These are phyloP conservation scores for Russula earlei DNA, from an alignment of 768 basidiomycete genomes.

Conservation along the genomic window DNA sequence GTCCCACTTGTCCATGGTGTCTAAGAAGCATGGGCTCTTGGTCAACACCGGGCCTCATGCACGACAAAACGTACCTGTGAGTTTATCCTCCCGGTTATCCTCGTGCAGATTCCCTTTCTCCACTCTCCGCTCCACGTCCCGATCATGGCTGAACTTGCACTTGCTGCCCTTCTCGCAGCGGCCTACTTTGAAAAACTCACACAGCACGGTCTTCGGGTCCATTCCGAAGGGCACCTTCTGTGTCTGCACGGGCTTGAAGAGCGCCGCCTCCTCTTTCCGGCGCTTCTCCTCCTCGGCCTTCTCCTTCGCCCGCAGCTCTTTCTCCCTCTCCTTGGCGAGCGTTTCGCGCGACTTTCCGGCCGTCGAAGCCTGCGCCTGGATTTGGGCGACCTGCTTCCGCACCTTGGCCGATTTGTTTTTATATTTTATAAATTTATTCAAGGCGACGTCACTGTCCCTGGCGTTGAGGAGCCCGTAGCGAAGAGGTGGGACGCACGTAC, in stretches of 20 bases:
- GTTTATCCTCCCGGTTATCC: slow-evolving; percentile 77
- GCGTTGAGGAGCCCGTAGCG: not conserved
- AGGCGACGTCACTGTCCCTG: slow-evolving; percentile 1
- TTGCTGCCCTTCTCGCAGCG: slow-evolving; percentile 88
- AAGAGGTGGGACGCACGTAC: slow-evolving; percentile 45
- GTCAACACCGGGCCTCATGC: not conserved
- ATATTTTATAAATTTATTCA: slow-evolving; percentile 35
- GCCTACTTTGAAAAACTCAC: slow-evolving; percentile 88
- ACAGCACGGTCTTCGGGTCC: slow-evolving; percentile 91
- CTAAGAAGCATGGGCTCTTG: slow-evolving; percentile 30
- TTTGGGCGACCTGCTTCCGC: slow-evolving; percentile 69
- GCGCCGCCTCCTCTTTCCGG: slow-evolving; percentile 73
- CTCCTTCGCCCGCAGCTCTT: slow-evolving; percentile 61
- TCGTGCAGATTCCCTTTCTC: slow-evolving; percentile 94
- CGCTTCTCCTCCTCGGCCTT: slow-evolving; percentile 85
- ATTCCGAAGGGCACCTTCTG: slow-evolving; percentile 93
- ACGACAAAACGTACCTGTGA: slow-evolving; percentile 40
- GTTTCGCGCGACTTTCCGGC: slow-evolving; percentile 73
- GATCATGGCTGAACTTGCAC: slow-evolving; percentile 96
- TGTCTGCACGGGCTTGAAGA: slow-evolving; percentile 68
- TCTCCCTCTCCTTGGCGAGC: slow-evolving; percentile 82
- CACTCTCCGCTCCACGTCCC: slow-evolving; percentile 80
- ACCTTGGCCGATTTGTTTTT: slow-evolving; percentile 96
- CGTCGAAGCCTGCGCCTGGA: slow-evolving; percentile 66
- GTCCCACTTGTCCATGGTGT: slow-evolving; percentile 98